A percentile compares a stretch with the other conserved stretches of the same genome.
phyloP scores from a whole-genome alignment of 2,329 filamentous ascomycete species.

The Hymenotorrendiella dingleyae region DNA sequence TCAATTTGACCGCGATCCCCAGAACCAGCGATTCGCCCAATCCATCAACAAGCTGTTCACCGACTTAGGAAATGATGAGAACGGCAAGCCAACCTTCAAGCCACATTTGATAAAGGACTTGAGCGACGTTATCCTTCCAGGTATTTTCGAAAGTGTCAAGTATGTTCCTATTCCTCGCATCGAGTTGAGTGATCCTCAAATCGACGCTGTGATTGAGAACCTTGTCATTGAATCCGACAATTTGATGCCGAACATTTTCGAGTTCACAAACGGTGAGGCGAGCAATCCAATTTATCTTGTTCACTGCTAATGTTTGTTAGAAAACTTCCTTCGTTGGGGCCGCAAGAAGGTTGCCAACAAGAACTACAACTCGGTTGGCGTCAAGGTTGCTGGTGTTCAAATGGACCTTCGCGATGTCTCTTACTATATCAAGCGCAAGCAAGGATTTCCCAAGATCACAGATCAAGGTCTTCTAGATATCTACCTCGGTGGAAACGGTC shows the following conservation, averaged over 20 bases:
- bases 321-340: constrained; percentile 94
- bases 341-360: constrained; percentile 80
- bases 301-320: constrained; percentile 11
- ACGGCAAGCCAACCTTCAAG: constrained; percentile 86
- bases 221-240: constrained; percentile 94
- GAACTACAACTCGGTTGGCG: constrained; percentile 73
- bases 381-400: constrained; percentile 84
- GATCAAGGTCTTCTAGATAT: constrained; percentile 88
- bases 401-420: constrained; percentile 87
- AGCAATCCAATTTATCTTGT: neutral
- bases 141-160: constrained; percentile 73
- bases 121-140: constrained; percentile 78
- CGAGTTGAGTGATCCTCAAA: constrained; percentile 77
- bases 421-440: constrained; percentile 92
- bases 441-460: constrained; percentile 81
- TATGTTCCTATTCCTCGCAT: constrained; percentile 94
- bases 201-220: constrained; percentile 91
- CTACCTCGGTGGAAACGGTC: constrained; percentile 76
- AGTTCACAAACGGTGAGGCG: constrained; percentile 62
- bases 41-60: constrained; percentile 80
- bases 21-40: constrained; percentile 74
- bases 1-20: constrained; percentile 82
- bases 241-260: constrained; percentile 85
- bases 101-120: constrained; percentile 86
- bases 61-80: constrained; percentile 81